Percentiles rank a stretch among this genome's conserved stretches.
These are phyloP conservation scores for Epichloe elymi DNA, from an alignment of 2,329 filamentous ascomycete genomes.

Conservation along the genomic window DNA sequence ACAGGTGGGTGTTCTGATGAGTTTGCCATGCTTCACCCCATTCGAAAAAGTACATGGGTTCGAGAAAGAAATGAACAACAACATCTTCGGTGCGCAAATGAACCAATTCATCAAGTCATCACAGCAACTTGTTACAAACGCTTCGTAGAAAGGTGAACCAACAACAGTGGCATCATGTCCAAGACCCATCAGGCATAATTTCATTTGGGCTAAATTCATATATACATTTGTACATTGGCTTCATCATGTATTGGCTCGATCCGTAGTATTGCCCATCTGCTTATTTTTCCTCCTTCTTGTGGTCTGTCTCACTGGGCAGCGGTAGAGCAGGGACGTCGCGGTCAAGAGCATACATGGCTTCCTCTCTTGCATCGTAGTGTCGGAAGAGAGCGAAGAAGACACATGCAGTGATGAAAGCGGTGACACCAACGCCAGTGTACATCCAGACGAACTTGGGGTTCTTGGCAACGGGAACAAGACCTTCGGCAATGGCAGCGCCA, in stretches of 20 bases:
- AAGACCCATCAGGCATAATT: not conserved
- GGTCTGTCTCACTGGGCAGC: not conserved
- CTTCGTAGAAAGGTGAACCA: not conserved
- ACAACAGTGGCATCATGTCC: not conserved
- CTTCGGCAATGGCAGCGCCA: slow-evolving; percentile 46
- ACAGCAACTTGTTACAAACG: not conserved
- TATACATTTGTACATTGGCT: not conserved
- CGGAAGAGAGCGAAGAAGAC: slow-evolving; percentile 36
- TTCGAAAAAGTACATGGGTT: too few relatives aligned
- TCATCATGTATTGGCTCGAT: not conserved
- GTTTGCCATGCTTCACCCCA: too few relatives aligned
- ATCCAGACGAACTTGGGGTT: slow-evolving; percentile 57
- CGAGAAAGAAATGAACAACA: too few relatives aligned
- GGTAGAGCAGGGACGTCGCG: slow-evolving; percentile 17
- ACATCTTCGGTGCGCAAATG: too few relatives aligned
- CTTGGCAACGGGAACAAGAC: slow-evolving; percentile 43
- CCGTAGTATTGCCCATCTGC: not conserved
- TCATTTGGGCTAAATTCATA: not conserved
- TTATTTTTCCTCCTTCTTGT: not conserved
- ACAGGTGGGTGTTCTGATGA: too few relatives aligned
- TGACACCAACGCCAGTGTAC: slow-evolving; percentile 43
- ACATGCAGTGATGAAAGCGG: slow-evolving; percentile 33
- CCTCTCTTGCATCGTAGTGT: slow-evolving; percentile 25
- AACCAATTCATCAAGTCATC: not conserved
- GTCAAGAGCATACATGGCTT: slow-evolving; percentile 26